Base-by-base conservation (phyloP, 495 filamentous ascomycete genomes). In the Emericellopsis terricola region DNA sequence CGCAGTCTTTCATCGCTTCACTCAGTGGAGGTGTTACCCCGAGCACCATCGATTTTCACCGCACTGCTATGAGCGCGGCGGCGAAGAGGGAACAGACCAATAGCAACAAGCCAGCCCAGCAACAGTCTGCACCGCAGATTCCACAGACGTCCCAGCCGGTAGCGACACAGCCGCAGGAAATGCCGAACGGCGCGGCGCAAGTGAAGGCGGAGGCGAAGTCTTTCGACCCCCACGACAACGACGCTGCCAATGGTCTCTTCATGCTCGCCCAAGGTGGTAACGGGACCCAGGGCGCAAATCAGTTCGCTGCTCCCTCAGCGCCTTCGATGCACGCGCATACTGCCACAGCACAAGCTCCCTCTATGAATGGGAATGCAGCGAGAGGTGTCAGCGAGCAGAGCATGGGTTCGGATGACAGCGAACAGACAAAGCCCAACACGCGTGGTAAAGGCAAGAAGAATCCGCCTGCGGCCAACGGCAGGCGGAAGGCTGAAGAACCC, bases 161-260 rank as follows among this genome's bases (percentile, higher is more conserved):
- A 17, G 59, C 65, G 10, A 65, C 62, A 18, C 63, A 67, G 32
- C 64, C 63, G 5, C 52, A 60, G 38, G 63, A 69, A 28, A 43
- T 55, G 28, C 39, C 48, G 8, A 60, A 59, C 45, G 59, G 55
- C 20, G 36, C 48, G 21, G 36, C 46, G 11, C 36, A 52, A 8
- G 38, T 51, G 15, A 69, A 65, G 49, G 39, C 49, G 7, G 60
- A 62, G 28, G 17, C 55, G 4, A 62, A 60, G 33, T 39, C 68
- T 27, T 85, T 83, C 44, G 75, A 80, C 37, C 75, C 83, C 23
- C 82, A 91, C 45, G 86, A 94, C 47, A 89, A 84, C 38, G 86
- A 94, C 58, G 89, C 89, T 15, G 89, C 89, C 19, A 97, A 94
- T 46, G 87, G 91, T 9, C 66, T 97, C 2, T 94, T 78, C 48